Percentiles rank a stretch among this genome's conserved stretches.
phyloP scores from a whole-genome alignment of 495 filamentous ascomycete species.

The Aspergillus asperescens region DNA sequence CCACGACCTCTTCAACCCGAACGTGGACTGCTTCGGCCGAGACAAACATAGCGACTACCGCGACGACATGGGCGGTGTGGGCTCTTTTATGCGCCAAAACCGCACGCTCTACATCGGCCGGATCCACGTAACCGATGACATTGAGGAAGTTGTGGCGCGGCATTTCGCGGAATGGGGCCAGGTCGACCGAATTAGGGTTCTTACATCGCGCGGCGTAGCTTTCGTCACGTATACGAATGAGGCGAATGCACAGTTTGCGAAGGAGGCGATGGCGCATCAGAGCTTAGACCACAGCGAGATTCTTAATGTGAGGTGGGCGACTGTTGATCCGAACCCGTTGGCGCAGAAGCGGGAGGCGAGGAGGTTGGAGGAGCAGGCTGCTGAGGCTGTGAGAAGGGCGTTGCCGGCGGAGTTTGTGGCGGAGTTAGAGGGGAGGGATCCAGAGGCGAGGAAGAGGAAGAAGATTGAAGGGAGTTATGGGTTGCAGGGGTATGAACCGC shows the following conservation, averaged over 20 bases:
- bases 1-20: constrained; percentile 80
- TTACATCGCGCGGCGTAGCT: constrained; percentile 84
- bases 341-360: constrained; percentile 89
- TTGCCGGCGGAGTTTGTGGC: constrained; percentile 89
- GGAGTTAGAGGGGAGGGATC: constrained; percentile 88
- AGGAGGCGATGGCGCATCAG: constrained; percentile 88
- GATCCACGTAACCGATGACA: constrained; percentile 95
- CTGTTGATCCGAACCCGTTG: constrained; percentile 90
- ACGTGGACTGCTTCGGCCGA: constrained; percentile 88
- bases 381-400: constrained; percentile 85
- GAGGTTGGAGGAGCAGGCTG: constrained; percentile 94
- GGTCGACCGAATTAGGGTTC: constrained; percentile 79
- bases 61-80: constrained; percentile 95
- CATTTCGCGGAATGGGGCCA: constrained; percentile 95
- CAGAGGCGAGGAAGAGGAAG: constrained; percentile 76
- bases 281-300: constrained; percentile 82
- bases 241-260: constrained; percentile 82
- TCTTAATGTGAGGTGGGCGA: constrained; percentile 95
- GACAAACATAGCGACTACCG: constrained; percentile 84
- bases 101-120: constrained; percentile 87
- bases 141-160: constrained; percentile 90
- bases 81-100: constrained; percentile 85
- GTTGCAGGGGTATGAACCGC: constrained; percentile 85
- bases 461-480: constrained; percentile 89
- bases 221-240: constrained; percentile 88